These are phyloP conservation scores for Lizonia empirigonia DNA, from an alignment of 2,329 filamentous ascomycete species.

Conservation along the genomic window DNA sequence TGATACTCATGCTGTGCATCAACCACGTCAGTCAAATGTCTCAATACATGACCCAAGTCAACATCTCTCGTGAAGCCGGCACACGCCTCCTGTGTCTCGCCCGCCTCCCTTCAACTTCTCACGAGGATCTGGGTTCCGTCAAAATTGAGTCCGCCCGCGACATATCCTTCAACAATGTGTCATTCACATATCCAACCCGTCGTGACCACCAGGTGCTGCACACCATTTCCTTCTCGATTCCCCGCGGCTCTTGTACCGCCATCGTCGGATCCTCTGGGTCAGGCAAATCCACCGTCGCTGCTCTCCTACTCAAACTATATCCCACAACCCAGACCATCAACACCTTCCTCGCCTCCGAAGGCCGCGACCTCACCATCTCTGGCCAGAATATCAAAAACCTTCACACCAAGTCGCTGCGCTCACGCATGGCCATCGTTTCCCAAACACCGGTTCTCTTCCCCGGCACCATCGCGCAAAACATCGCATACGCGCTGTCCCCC, in stretches of 20 bases:
- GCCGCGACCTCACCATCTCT: slow-evolving; percentile 61
- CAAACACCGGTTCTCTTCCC: slow-evolving; percentile 80
- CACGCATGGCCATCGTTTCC: slow-evolving; percentile 69
- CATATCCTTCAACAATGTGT: slow-evolving; percentile 66
- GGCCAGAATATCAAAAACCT: slow-evolving; percentile 63
- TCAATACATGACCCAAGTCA: slow-evolving; percentile 79
- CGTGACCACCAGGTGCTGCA: slow-evolving; percentile 62
- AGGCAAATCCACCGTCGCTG: slow-evolving; percentile 86
- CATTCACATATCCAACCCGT: slow-evolving; percentile 73
- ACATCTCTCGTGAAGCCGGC: slow-evolving; percentile 73
- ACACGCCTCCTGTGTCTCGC: slow-evolving; percentile 73
- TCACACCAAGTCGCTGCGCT: slow-evolving; percentile 65
- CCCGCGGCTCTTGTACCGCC: slow-evolving; percentile 69
- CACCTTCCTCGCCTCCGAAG: neutral
- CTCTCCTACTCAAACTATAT: slow-evolving; percentile 77
- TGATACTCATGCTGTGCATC: slow-evolving; percentile 83
- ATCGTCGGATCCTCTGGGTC: slow-evolving; percentile 85
- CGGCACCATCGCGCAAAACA: slow-evolving; percentile 76
- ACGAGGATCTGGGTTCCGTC: slow-evolving; percentile 62
- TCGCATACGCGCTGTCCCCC: slow-evolving; percentile 73
- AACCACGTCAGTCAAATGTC: slow-evolving; percentile 73
- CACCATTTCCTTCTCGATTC: slow-evolving; percentile 69
- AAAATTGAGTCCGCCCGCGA: slow-evolving; percentile 54
- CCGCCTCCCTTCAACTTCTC: slow-evolving; percentile 62
- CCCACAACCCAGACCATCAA: slow-evolving; percentile 30